These are phyloP conservation scores for Coffea humblotiana DNA, from an alignment of 305 asterid genomes.

Conservation along the genomic window DNA sequence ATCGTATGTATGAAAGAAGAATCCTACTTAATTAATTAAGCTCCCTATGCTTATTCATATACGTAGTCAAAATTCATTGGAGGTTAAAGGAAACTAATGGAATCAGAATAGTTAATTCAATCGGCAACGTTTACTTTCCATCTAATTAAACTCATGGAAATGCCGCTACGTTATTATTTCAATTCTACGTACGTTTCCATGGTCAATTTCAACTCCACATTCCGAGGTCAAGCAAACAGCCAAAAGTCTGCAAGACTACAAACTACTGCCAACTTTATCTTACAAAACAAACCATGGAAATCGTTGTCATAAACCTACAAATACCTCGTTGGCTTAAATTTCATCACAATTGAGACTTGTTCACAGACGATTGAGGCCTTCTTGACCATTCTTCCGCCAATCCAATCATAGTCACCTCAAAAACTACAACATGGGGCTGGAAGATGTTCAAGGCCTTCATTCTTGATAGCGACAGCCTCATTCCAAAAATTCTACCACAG, in stretches of 20 bases:
- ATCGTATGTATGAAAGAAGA: too few relatives aligned
- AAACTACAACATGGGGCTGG: constrained; percentile 26
- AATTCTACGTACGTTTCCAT: neutral
- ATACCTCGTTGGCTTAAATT: neutral
- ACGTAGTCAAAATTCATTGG: too few relatives aligned
- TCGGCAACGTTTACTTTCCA: neutral
- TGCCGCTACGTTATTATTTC: neutral
- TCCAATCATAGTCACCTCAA: neutral
- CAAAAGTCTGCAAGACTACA: too few relatives aligned
- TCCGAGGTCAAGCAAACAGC: neutral
- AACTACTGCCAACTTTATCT: too few relatives aligned
- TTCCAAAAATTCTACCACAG: constrained; percentile 33
- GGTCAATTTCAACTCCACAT: too few relatives aligned
- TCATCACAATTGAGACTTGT: neutral
- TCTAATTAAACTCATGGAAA: neutral
- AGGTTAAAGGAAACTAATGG: too few relatives aligned
- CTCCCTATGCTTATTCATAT: too few relatives aligned
- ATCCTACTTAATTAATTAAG: too few relatives aligned
- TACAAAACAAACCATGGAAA: neutral
- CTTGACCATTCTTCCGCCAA: neutral
- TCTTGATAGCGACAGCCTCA: constrained; percentile 37
- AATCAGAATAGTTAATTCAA: too few relatives aligned
- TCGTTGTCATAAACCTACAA: neutral
- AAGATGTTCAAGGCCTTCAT: constrained; percentile 48
- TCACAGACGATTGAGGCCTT: neutral